Percentiles rank a stretch among this genome's conserved stretches.
Conservation (phyloP, 495 filamentous ascomycete genomes). For the Neurospora sp. region DNA sequence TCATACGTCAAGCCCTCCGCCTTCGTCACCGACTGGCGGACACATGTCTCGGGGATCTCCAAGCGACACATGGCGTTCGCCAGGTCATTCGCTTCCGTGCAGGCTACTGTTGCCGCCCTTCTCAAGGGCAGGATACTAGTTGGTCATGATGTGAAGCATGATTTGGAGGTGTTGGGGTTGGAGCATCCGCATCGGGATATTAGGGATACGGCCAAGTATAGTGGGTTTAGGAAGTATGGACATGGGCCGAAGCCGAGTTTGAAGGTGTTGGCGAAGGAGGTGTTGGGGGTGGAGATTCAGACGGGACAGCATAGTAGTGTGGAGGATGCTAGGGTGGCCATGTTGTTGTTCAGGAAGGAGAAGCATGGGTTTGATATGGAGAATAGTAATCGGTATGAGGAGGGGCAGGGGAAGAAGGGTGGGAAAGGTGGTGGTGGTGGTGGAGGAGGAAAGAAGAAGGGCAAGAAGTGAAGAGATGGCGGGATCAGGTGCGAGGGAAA, state of each 20-base stretch:
- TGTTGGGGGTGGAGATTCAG: constrained; percentile 79
- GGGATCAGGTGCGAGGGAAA: not conserved
- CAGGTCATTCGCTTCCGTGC: constrained; percentile 62
- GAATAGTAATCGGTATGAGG: constrained; percentile 52
- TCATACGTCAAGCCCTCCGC: constrained; percentile 74
- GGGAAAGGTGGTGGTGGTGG: not conserved
- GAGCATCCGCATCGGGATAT: constrained; percentile 66
- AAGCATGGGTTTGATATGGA: constrained; percentile 79
- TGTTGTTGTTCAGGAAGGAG: constrained; percentile 72
- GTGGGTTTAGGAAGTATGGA: constrained; percentile 61
- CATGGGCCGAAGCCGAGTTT: constrained; percentile 71
- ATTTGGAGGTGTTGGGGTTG: constrained; percentile 66
- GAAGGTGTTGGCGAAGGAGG: constrained; percentile 62
- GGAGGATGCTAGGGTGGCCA: constrained; percentile 83
- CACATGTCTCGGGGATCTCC: constrained; percentile 68
- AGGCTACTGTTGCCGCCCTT: constrained; percentile 59
- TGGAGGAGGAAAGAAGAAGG: constrained; percentile 12
- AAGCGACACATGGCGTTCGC: constrained; percentile 59
- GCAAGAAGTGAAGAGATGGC: constrained; percentile 6
- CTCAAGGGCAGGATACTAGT: constrained; percentile 66
- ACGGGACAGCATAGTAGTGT: constrained; percentile 55
- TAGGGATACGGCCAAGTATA: constrained; percentile 73
- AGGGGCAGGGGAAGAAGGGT: constrained; percentile 29
- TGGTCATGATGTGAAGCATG: constrained; percentile 84
- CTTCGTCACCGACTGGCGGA: constrained; percentile 79